Base-by-base conservation (phyloP, 225 moss, liverwort and hornwort species). In the Thuidium tamariscinum region DNA sequence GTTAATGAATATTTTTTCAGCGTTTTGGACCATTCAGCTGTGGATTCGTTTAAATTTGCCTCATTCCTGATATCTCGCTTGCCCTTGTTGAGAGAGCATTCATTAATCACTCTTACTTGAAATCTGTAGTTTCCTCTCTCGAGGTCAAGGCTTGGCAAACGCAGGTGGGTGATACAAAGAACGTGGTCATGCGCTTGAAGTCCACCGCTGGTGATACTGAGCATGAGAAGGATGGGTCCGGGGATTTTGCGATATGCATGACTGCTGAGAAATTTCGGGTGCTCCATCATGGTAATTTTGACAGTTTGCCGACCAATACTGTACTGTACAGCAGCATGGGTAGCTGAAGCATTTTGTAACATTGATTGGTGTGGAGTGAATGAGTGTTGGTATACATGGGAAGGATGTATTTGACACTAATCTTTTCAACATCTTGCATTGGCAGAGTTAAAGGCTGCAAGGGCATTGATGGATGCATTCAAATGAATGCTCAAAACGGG, bases 131-230 rank as follows among this genome's bases (percentile, higher is more conserved):
- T 83, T 92, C 96, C 84, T 86, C 92, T 83, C 81, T 97, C 59
- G 89, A 94, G 74, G 59, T 97, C 20, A 90, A 92, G 85, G 96
- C 92, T 77, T 97, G 97, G 97, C 97, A 97, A 91, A 91, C 92
- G 9, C 96, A 95, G 86, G 66, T 91, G 66, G 90, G 93, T 60
- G 92, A 90, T 71, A 67, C 93, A 18, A 93, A 94, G 86, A 93
- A 90, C 80, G 94, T 97, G 83, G 93, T 97, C 61, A 89, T 96
- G 91, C 95, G 95, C 71, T 88, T 97, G 75, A 93, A 92, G 71
- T 83, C 92, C 29, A 67, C 80, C 29, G 72, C 64, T 48, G 84
- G 86, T 69, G 76, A 86, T 39, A 9, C 81, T 15, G 86, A 81
- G 25, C 66, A 85, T 57, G 83, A 41, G 66, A 88, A 70, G 22